These are phyloP conservation scores for Mycosphaerella sp. DNA, from an alignment of 2,329 filamentous ascomycete genomes.

Conservation along the genomic window DNA sequence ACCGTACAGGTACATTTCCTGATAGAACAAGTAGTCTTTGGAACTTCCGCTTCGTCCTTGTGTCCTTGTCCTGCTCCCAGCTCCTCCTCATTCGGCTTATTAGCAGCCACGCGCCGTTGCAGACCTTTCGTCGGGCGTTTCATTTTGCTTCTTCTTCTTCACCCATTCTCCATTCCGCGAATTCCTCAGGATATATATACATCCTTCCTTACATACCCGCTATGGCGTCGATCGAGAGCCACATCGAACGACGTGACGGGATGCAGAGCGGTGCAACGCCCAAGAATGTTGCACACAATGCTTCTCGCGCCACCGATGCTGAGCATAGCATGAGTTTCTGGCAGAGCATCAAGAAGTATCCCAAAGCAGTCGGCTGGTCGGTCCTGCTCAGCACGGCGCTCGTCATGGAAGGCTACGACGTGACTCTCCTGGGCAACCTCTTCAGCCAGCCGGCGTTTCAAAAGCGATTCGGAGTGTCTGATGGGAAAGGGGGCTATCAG, in stretches of 20 bases:
- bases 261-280: neutral
- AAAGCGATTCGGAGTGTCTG: constrained; percentile 35
- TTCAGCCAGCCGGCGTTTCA: constrained; percentile 32
- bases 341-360: constrained; percentile 30
- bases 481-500: constrained; percentile 38
- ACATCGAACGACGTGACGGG: neutral
- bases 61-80: no score
- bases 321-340: constrained; percentile 35
- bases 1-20: no score
- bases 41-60: no score
- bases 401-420: constrained; percentile 40
- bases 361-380: constrained; percentile 36
- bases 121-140: no score
- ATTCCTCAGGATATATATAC: neutral
- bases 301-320: constrained; percentile 25
- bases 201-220: no score
- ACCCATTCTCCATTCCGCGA: neutral
- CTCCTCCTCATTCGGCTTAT: no score
- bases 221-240: neutral
- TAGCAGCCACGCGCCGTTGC: no score
- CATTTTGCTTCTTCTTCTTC: no score
- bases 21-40: no score
- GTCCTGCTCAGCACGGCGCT: constrained; percentile 35
- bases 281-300: constrained; percentile 23
- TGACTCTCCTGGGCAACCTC: constrained; percentile 52